These are phyloP conservation scores for Botrytis sinoallii DNA, from an alignment of 2,329 filamentous ascomycete species.

Conservation along the genomic window DNA sequence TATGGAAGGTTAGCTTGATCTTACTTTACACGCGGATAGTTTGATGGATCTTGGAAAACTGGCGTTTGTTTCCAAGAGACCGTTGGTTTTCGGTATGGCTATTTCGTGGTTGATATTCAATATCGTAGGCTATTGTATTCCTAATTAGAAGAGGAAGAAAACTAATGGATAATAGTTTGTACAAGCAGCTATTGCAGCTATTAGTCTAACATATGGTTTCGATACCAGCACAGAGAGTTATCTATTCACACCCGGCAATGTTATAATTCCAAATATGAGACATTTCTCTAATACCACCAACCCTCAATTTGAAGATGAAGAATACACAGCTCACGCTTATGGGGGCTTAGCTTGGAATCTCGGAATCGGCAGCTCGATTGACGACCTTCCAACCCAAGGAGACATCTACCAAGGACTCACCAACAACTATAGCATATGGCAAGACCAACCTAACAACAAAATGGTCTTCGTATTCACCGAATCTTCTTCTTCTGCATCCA, in stretches of 20 bases:
- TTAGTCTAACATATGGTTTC: conserved; percentile 45
- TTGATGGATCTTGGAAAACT: conserved; percentile 35
- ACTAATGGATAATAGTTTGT: conserved; percentile 35
- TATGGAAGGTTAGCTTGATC: conserved; percentile 32
- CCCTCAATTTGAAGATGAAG: conserved; percentile 36
- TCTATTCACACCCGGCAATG: conserved; percentile 38
- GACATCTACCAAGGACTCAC: background rate
- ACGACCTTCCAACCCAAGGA: background rate
- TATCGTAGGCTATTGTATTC: conserved; percentile 31
- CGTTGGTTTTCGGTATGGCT: conserved; percentile 34
- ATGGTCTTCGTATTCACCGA: conserved; percentile 39
- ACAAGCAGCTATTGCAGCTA: conserved; percentile 44
- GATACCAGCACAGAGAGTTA: conserved; percentile 40
- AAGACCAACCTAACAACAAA: background rate
- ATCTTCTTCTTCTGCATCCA: conserved; percentile 18
- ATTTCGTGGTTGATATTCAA: conserved; percentile 38
- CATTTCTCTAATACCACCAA: conserved; percentile 37
- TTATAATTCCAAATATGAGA: conserved; percentile 41
- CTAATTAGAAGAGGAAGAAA: too few species aligned
- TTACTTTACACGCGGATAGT: conserved; percentile 38
- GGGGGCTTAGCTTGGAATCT: conserved; percentile 41
- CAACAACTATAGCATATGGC: conserved; percentile 1
- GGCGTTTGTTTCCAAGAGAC: conserved; percentile 33
- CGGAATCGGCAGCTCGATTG: conserved; percentile 23
- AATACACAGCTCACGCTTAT: conserved; percentile 46